Conservation (phyloP, 106 monocot species). For the Narthecium ossifragum region DNA sequence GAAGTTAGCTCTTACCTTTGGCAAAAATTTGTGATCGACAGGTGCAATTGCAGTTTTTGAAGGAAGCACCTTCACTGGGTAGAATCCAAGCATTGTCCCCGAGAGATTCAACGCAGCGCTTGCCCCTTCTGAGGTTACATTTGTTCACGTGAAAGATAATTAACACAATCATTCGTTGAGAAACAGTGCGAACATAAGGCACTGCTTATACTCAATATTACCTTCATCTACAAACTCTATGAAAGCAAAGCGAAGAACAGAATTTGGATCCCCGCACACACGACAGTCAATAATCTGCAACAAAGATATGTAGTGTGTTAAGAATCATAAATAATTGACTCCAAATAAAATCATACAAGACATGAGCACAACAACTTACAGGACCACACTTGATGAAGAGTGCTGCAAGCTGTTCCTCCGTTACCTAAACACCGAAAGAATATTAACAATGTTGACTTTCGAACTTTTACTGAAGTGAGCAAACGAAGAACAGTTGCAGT, state of each 20-base stretch:
- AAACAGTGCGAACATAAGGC: not conserved
- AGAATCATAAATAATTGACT: not conserved
- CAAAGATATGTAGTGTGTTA: not conserved
- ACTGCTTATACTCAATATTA: constrained; percentile 1
- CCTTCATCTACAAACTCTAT: constrained; percentile 45
- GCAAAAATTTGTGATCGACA: constrained; percentile 33
- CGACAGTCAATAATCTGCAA: constrained; percentile 45
- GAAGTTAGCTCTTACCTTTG: constrained; percentile 18
- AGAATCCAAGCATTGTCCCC: constrained; percentile 42
- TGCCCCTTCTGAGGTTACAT: constrained; percentile 33
- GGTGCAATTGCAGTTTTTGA: constrained; percentile 52
- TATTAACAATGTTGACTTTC: no score
- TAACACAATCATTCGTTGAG: not conserved
- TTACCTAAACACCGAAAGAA: constrained; percentile 25
- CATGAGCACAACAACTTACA: constrained; percentile 11
- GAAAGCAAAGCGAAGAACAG: constrained; percentile 50
- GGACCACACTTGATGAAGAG: constrained; percentile 37
- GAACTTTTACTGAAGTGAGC: no score
- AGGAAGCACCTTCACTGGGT: constrained; percentile 48
- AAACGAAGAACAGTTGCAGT: no score
- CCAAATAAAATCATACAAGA: not conserved
- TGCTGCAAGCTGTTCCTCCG: constrained; percentile 48
- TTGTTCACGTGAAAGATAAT: not conserved
- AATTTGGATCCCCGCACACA: constrained; percentile 47
- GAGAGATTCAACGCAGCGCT: constrained; percentile 28